Base-by-base conservation (phyloP, 2,329 filamentous ascomycete genomes). In the Penicillium sp. region DNA sequence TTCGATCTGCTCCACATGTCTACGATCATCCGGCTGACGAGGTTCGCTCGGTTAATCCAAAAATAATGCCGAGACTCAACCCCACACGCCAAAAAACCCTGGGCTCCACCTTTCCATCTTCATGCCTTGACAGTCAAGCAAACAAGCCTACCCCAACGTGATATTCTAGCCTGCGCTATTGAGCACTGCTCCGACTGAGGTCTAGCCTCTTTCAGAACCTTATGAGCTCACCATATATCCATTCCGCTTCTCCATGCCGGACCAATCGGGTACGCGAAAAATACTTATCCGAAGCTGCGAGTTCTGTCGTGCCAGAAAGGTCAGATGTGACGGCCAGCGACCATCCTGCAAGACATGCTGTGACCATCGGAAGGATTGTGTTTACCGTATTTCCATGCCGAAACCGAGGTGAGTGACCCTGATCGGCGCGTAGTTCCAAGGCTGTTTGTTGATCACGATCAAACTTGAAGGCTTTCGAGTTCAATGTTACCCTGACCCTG, bases 11-110 rank as follows among this genome's bases (percentile, higher is more conserved):
- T 42, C 39, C 39, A 42, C 39, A 26, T 7, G 21, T 24, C 40
- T 28, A n/a, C 5, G 23, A 44, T 44, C 4, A 24, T 11, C 42
- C 16, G 33, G 11, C 18, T 14, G 18, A 23, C 18, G 9, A 31
- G 23, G 21, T 14, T 42, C 19, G 37, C 19, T 43, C 43, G 50
- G 50, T 26, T 42, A 48, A 47, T 18, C 14, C 7, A n/a, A 34
- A 44, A 14, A 28, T 28, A 14, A 31, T 42, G 43, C 50, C 50
- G 50, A 48, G 36, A n/a, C 11, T 28, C 2, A 16, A 46, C 46
- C 47, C 54, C 54, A 48, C 54, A 50, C 28, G 31, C 31, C n/a
- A 31, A 21, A 21, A 33, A 31, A 43, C 36, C 34, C 31, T 34
- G 43, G 26, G 39, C 28, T 46, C 31, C 45, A 48, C 34, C 34